Conservation (phyloP, 805 yeast genomes). For the Candida gorgasii region DNA sequence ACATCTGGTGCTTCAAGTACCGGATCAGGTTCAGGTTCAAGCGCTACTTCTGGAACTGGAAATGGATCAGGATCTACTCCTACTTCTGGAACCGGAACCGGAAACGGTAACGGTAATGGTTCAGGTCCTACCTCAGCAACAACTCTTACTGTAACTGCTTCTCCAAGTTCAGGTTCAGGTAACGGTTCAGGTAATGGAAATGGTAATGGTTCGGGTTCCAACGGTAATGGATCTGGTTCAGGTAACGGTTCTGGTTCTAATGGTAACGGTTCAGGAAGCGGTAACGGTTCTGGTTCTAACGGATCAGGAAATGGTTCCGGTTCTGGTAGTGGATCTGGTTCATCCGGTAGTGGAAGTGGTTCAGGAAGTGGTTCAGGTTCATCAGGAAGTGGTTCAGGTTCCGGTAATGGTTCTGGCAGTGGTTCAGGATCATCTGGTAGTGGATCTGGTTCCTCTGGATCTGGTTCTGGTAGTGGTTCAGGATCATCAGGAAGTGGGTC, state of each 20-base stretch:
- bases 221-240: constrained; percentile 20
- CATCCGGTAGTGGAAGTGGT: not conserved
- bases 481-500: not conserved
- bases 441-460: not conserved
- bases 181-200: not conserved
- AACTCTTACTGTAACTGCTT: not conserved
- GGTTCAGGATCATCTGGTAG: constrained; percentile 1
- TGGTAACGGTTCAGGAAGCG: constrained; percentile 1
- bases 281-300: not conserved
- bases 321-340: not conserved
- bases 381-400: too few species aligned
- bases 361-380: too few species aligned
- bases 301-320: not conserved
- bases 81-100: not conserved
- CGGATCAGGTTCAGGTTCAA: not conserved
- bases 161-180: not conserved
- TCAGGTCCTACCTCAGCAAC: not conserved
- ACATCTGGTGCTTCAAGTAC: constrained; percentile 2
- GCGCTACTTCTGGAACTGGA: constrained; percentile 1
- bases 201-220: not conserved
- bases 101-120: too few species aligned
- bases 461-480: not conserved
- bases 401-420: not conserved
- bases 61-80: not conserved
- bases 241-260: not conserved